phyloP scores from a whole-genome alignment of 306 rosid species.

The Prunus mongolica region DNA sequence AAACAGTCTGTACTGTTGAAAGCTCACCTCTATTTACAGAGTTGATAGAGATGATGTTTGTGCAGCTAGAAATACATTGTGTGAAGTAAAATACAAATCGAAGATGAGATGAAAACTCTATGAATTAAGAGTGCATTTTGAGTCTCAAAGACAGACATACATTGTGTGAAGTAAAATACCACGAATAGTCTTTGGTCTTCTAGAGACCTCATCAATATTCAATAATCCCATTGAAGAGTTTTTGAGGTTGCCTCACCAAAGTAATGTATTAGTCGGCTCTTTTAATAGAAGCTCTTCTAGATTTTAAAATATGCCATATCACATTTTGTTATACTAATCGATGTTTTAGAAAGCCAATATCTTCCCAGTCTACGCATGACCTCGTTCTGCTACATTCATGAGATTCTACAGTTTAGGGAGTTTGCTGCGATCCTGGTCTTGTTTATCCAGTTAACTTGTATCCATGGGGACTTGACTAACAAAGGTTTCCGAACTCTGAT shows the following conservation, averaged over 20 bases:
- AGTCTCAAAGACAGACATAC: neutral
- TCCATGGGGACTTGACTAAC: no score
- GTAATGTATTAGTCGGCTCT: neutral
- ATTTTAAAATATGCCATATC: neutral
- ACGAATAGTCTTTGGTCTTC: neutral
- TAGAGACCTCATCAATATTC: neutral
- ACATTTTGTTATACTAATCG: neutral
- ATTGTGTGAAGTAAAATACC: no score
- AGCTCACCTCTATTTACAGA: neutral
- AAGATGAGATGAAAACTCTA: neutral
- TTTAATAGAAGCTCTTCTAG: neutral
- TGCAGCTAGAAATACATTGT: neutral
- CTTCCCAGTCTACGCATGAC: neutral
- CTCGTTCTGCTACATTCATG: neutral
- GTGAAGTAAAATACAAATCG: no score
- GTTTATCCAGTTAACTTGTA: no score
- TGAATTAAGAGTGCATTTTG: neutral
- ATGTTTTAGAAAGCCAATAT: neutral
- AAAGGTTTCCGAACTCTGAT: no score
- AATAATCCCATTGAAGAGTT: neutral
- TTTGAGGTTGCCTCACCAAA: neutral
- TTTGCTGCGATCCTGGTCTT: neutral
- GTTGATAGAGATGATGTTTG: neutral
- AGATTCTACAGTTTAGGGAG: neutral
- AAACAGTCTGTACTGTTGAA: no score